Conservation (phyloP, 139 green algal species). For the Chlorella sp. region DNA sequence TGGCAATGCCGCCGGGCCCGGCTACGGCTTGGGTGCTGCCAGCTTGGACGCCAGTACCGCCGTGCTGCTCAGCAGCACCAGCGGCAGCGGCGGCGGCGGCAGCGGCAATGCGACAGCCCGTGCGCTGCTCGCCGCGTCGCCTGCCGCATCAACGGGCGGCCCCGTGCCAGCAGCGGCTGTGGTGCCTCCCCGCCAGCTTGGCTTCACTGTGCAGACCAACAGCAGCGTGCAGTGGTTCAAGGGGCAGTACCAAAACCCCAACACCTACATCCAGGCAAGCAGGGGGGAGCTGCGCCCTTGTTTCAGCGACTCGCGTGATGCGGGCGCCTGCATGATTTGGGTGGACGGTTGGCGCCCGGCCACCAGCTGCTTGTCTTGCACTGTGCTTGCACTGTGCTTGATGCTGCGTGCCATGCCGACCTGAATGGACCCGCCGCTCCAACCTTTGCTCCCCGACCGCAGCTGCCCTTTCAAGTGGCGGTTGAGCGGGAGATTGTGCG, state of each 20-base stretch:
- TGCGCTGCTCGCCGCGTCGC: background rate
- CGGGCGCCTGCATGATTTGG: too few relatives aligned
- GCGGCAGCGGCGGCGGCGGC: background rate
- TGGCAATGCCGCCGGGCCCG: background rate
- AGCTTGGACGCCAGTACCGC: too few relatives aligned
- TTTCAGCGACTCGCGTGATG: too few relatives aligned
- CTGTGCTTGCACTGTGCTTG: too few relatives aligned
- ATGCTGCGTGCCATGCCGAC: background rate
- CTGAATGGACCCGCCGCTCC: background rate
- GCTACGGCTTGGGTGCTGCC: too few relatives aligned
- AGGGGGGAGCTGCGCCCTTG: too few relatives aligned
- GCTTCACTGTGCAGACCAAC: constrained; percentile 76
- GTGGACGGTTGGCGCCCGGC: too few relatives aligned
- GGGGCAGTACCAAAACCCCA: constrained; percentile 68
- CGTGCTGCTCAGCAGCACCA: background rate
- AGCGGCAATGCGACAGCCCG: background rate
- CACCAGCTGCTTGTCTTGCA: too few relatives aligned
- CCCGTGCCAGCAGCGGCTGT: background rate
- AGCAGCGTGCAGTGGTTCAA: constrained; percentile 64
- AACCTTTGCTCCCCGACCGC: background rate
- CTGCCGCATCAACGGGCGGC: background rate
- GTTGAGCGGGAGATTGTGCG: constrained; percentile 67
- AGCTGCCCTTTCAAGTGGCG: constrained; percentile 74
- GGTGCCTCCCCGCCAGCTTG: constrained; percentile 1
- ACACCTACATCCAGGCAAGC: constrained; percentile 58